Evolutionary conservation across 1,139 yeast genomes (phyloP), one percentile per base, ranked within the genome.

Genomic region (Blastobotrys ciferrii): DNA sequence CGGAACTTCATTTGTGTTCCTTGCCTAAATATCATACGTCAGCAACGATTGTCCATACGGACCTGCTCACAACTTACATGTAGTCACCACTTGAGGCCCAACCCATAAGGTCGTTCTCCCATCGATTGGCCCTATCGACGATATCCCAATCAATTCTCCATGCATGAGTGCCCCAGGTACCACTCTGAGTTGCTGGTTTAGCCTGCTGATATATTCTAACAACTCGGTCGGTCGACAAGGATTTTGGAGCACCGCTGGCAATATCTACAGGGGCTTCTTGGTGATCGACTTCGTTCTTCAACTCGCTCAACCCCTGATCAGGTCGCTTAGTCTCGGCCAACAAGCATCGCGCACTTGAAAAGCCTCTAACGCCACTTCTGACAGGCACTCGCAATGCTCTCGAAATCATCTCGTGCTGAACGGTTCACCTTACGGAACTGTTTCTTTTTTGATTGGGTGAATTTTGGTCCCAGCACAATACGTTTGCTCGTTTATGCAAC

Each of bases 71-170:
- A 13, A 57, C 65, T 45, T 53, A 63, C 94, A 87, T 84, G 69
- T 81, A 83, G 67, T 87, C 96, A 30, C 87, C 81, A 41, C 87
- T 74, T 32, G 87, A 79, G 60, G 87, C 91, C 74, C 86, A 87
- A 14, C 96, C 96, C 70, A 87, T 87, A 63, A 87, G 73, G 63
- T 87, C 94, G 68, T 87, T 87, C 66, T 87, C 95, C 95, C 95
- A 87, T 65, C 95, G 75, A 72, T 87, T 82, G 36, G 86, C 88
- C 60, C 84, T 80, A 42, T 83, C 83, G 50, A 84, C 72, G 38
- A 85, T 78, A 62, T 87, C 95, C 92, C 94, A 87, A 69, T 87
- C 95, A 54, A 87, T 65, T 63, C 80, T 80, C 96, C 96, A 87
- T 58, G 70, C 71, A 55, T 61, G 57, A 43, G 75, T 65, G 18